Percentiles rank a stretch among this genome's conserved stretches.
Evolutionary conservation across 1,284 basidiomycete genomes (phyloP).

Genomic region (Puccinia horiana): DNA sequence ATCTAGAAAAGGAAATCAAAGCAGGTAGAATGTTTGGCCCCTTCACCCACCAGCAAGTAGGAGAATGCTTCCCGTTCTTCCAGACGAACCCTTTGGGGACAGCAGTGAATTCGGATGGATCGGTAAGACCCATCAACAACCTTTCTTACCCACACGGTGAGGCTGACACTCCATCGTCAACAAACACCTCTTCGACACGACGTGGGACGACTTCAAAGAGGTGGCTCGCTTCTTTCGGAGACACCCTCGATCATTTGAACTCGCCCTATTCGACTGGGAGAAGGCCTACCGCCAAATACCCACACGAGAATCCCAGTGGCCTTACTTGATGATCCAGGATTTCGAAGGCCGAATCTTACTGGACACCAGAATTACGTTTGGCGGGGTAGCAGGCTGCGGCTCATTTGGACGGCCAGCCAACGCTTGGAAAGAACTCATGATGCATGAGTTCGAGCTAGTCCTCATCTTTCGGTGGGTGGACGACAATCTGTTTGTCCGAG

Average conservation of each 20-base stretch:
- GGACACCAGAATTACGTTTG: conserved; percentile 1
- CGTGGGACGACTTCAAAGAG: conserved; percentile 18
- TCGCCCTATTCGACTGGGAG: conserved; percentile 10
- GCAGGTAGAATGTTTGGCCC: background rate
- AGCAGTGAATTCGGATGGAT: conserved; percentile 12
- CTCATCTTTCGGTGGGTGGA: background rate
- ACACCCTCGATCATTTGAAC: too few relatives aligned
- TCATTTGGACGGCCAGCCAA: conserved; percentile 15
- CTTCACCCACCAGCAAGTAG: background rate
- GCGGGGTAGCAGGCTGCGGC: background rate
- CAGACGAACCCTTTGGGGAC: background rate
- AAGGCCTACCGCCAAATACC: background rate
- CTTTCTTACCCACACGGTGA: background rate
- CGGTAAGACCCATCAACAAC: conserved; percentile 9
- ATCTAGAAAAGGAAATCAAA: background rate
- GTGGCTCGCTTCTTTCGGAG: background rate
- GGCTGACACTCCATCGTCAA: conserved; percentile 5
- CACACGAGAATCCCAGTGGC: background rate
- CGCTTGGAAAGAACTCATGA: background rate
- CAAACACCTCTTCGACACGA: background rate
- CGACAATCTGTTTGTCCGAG: background rate
- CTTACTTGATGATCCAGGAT: background rate
- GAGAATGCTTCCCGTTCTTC: background rate
- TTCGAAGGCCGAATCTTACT: background rate
- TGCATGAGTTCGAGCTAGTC: background rate